A percentile compares a stretch with the other conserved stretches of the same genome.
Conservation (phyloP, 345 rosid genomes). For the Pugionium dolabratum region DNA sequence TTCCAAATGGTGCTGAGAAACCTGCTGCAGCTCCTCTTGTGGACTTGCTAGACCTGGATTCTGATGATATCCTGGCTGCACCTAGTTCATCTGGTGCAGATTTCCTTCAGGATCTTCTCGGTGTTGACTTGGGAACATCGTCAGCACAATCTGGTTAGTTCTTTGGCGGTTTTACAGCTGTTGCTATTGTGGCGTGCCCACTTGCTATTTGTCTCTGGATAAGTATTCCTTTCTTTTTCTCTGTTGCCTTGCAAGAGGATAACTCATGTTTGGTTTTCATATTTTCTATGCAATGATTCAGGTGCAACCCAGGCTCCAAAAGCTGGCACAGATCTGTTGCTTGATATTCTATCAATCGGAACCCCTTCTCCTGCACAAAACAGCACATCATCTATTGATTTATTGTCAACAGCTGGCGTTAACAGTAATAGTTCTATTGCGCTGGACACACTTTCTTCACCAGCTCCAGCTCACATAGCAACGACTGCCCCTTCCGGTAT, state of each 20-base stretch:
- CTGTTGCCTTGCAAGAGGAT: neutral
- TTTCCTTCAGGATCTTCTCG: constrained; percentile 91
- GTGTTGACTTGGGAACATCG: constrained; percentile 67
- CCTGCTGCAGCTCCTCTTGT: constrained; percentile 68
- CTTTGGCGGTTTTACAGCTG: constrained; percentile 11
- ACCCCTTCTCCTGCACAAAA: constrained; percentile 59
- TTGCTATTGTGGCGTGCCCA: constrained; percentile 2
- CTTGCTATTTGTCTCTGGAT: constrained; percentile 8
- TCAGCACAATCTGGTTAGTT: constrained; percentile 66
- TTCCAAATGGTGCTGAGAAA: constrained; percentile 71
- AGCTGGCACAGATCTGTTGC: constrained; percentile 74
- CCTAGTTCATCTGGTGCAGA: constrained; percentile 81
- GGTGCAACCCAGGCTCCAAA: constrained; percentile 66
- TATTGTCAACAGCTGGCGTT: constrained; percentile 55
- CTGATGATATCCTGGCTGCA: constrained; percentile 76
- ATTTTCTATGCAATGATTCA: constrained; percentile 27
- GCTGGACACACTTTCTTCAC: constrained; percentile 55
- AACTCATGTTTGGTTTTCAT: neutral
- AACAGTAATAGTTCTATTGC: constrained; percentile 45
- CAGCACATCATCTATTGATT: constrained; percentile 56
- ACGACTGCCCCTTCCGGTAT: constrained; percentile 50
- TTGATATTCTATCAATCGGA: constrained; percentile 91
- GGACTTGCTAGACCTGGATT: constrained; percentile 80
- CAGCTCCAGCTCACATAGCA: constrained; percentile 46
- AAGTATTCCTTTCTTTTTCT: constrained; percentile 1